A percentile compares a stretch with the other conserved stretches of the same genome.
phyloP scores from a whole-genome alignment of 768 basidiomycete species.

The Hebeloma cylindrosporum region DNA sequence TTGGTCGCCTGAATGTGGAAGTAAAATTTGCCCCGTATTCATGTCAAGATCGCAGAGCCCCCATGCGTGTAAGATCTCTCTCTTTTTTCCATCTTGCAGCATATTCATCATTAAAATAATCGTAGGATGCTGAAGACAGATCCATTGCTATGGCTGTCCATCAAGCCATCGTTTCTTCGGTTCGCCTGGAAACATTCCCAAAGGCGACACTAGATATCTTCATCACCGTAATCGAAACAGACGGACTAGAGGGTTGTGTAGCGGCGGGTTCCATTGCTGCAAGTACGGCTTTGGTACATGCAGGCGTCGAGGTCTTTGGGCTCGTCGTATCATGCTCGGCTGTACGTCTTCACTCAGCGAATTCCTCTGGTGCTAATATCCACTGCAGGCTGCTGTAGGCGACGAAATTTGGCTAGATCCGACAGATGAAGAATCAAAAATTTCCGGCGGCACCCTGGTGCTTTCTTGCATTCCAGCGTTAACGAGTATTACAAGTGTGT shows the following conservation, averaged over 20 bases:
- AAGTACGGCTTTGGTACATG: slow-evolving; percentile 87
- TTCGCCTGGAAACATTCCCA: slow-evolving; percentile 87
- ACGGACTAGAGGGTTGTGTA: slow-evolving; percentile 87
- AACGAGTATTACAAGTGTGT: slow-evolving; percentile 77
- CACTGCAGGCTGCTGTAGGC: too few relatives aligned
- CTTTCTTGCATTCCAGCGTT: slow-evolving; percentile 89
- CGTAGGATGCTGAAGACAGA: slow-evolving; percentile 91
- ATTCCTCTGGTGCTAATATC: neutral
- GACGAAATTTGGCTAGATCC: slow-evolving; percentile 91
- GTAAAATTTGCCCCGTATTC: slow-evolving; percentile 98
- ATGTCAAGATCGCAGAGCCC: slow-evolving; percentile 71
- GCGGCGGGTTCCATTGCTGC: slow-evolving; percentile 85
- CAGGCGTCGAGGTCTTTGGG: slow-evolving; percentile 89
- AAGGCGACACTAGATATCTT: slow-evolving; percentile 94
- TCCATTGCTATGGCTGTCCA: slow-evolving; percentile 81
- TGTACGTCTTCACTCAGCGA: slow-evolving; percentile 40
- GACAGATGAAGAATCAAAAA: slow-evolving; percentile 59
- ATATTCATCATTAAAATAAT: slow-evolving; percentile 19
- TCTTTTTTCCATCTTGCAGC: slow-evolving; percentile 8
- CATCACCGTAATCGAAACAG: slow-evolving; percentile 87
- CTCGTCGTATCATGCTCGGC: slow-evolving; percentile 83
- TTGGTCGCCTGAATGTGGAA: slow-evolving; percentile 88
- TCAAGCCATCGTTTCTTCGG: slow-evolving; percentile 80
- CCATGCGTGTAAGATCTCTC: slow-evolving; percentile 75
- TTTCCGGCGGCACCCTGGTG: slow-evolving; percentile 66